Evolutionary conservation across 2,329 filamentous ascomycete species (phyloP), one percentile per base, ranked within the genome.

Genomic region (Diaporthe vaccinii): DNA sequence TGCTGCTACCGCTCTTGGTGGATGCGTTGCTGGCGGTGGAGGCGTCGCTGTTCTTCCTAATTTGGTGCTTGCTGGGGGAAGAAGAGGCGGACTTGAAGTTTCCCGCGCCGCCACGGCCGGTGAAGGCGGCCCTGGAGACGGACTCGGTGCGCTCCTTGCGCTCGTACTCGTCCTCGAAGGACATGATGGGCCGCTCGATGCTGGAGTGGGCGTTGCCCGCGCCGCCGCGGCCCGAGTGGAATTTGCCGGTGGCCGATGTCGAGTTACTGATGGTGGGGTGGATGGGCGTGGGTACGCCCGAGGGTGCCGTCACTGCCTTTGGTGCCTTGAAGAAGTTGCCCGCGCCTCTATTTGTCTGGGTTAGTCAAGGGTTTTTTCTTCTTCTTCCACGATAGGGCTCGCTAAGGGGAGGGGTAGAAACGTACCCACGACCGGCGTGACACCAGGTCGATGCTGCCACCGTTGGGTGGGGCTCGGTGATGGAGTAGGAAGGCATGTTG

Each of bases 151-250:
- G 85, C 80, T 88, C 87, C 73, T 89, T 85, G 75, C 88, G 85
- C 79, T 87, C 86, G 79, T 91, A 89, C 82, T 93, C 91, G 85
- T 93, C 91, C 82, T 93, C 91, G 84, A 94, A 94, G 76, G 87
- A 89, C 83, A 93, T 88, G 79, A 90, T 88, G 80, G 89, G 87
- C 67, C 90, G 87, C 81, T 90, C 85, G 73, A 84, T 82, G 72
- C 87, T 82, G 59, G 85, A 80, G 82, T 88, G 88, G 77, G 91
- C 87, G 85, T 93, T 94, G 80, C 92, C 92, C 3, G 91, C 91
- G 75, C 92, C 92, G 78, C 92, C 92, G 75, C 92, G 91, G 79
- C 92, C 92, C 88, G 87, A 75, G 84, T 65, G 12, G 62, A 73
- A 57, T 61, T 44, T 68, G 72, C 88, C 86, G 76, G 88, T 86